Evolutionary conservation across 352 stramenopile species (phyloP).

Genomic region (Phytopythium helicoides): DNA sequence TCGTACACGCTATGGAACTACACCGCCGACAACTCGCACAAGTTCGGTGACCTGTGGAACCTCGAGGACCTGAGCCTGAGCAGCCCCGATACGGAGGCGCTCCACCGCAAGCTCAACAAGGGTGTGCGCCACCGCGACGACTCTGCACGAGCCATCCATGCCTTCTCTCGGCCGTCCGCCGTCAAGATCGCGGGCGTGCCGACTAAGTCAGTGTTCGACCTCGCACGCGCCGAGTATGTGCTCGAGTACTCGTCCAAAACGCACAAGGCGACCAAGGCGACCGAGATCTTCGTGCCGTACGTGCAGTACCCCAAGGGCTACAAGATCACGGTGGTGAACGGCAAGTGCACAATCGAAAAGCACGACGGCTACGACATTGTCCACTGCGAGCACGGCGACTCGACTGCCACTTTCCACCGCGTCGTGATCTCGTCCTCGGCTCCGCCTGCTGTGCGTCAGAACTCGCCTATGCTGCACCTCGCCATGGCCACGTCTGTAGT

Average conservation of each 20-base stretch:
- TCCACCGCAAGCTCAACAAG: constrained; percentile 11
- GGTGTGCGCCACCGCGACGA: constrained; percentile 30
- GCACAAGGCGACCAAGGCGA: constrained; percentile 22
- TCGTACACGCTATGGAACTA: constrained; percentile 92
- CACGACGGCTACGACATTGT: constrained; percentile 50
- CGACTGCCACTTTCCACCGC: constrained; percentile 23
- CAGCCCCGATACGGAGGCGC: constrained; percentile 23
- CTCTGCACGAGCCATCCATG: constrained; percentile 42
- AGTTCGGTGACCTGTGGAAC: constrained; percentile 85
- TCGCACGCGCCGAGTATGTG: constrained; percentile 50
- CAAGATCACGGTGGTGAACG: constrained; percentile 30
- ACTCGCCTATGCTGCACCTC: constrained; percentile 4
- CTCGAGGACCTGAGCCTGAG: constrained; percentile 84
- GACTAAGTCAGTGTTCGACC: constrained; percentile 53
- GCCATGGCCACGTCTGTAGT: constrained; percentile 2
- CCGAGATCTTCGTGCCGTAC: constrained; percentile 74
- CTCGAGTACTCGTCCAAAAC: constrained; percentile 47
- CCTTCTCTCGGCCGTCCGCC: constrained; percentile 67
- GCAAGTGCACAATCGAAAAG: constrained; percentile 32
- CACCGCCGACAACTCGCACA: constrained; percentile 72
- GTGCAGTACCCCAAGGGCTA: constrained; percentile 73
- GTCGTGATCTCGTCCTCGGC: constrained; percentile 21
- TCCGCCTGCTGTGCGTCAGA: constrained; percentile 3
- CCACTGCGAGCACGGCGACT: constrained; percentile 28
- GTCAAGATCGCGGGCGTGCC: constrained; percentile 66